Conservation (phyloP, 2,329 filamentous ascomycete genomes). For the Monosporascus sp. region DNA sequence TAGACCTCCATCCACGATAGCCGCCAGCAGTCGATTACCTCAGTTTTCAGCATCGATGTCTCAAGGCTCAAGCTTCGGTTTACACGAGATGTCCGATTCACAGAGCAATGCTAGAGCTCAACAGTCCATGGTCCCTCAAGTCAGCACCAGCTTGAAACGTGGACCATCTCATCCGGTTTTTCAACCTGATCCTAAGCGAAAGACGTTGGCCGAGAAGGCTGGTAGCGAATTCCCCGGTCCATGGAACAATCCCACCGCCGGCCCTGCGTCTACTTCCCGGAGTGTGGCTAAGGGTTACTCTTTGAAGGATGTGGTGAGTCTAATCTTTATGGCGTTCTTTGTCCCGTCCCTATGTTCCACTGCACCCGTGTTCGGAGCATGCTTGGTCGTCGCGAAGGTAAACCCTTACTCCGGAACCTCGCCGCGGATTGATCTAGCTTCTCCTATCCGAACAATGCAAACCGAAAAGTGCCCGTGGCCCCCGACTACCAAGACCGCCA, state of each 20-base stretch:
- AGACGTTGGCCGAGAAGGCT: slow-evolving; percentile 50
- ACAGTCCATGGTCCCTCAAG: slow-evolving; percentile 34
- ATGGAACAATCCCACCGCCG: slow-evolving; percentile 30
- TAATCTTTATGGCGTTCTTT: neutral
- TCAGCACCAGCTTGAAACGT: slow-evolving; percentile 45
- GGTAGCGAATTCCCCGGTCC: slow-evolving; percentile 39
- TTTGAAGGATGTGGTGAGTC: slow-evolving; percentile 26
- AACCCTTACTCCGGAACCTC: neutral
- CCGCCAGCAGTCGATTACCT: slow-evolving; percentile 15
- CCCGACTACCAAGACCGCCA: neutral
- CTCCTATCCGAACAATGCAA: too few relatives aligned
- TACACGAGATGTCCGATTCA: slow-evolving; percentile 55
- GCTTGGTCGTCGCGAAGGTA: neutral
- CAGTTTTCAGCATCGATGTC: slow-evolving; percentile 11
- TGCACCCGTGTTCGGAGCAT: neutral
- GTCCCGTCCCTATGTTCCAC: neutral
- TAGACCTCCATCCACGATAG: slow-evolving; percentile 5
- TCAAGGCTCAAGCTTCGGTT: slow-evolving; percentile 23
- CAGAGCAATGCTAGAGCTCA: slow-evolving; percentile 52
- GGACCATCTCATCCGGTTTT: slow-evolving; percentile 41
- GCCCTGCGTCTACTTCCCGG: slow-evolving; percentile 36
- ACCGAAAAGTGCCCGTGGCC: neutral
- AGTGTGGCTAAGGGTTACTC: slow-evolving; percentile 41
- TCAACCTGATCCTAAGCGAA: slow-evolving; percentile 56
- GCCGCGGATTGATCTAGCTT: too few relatives aligned